A percentile compares a stretch with the other conserved stretches of the same genome.
phyloP scores from a whole-genome alignment of 352 stramenopile genomes.

The Phytophthora sp. region DNA sequence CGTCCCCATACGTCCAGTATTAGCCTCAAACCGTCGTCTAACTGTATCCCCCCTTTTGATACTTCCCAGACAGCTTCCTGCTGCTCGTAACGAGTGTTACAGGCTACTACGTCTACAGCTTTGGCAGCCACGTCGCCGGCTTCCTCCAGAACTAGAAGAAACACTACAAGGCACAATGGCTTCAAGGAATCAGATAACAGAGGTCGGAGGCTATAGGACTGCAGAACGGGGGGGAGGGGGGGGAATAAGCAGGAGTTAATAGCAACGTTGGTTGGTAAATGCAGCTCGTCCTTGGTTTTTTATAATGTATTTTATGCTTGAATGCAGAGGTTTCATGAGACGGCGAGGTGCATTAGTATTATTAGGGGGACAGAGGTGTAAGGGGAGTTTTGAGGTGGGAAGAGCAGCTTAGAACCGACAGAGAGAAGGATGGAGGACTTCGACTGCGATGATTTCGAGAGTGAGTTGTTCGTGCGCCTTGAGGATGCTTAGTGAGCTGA shows the following conservation, averaged over 20 bases:
- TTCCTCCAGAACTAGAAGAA: slow-evolving; percentile 46
- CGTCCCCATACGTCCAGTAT: background rate
- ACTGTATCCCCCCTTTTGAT: no score
- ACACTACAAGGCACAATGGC: slow-evolving; percentile 18
- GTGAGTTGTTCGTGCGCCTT: slow-evolving; percentile 29
- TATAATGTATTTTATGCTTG: no score
- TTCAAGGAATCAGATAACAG: background rate
- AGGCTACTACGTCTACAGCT: slow-evolving; percentile 82
- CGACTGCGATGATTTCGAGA: slow-evolving; percentile 80
- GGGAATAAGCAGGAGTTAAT: no score
- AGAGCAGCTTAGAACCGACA: background rate
- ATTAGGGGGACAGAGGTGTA: slow-evolving; percentile 1
- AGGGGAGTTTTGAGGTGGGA: background rate
- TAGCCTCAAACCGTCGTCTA: no score
- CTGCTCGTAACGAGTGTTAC: slow-evolving; percentile 74
- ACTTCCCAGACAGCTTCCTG: slow-evolving; percentile 79
- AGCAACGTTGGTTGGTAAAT: no score
- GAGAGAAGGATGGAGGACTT: slow-evolving; percentile 46
- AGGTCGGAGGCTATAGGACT: background rate
- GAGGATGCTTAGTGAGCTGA: slow-evolving; percentile 1
- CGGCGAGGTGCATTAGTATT: background rate
- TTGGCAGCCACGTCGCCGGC: slow-evolving; percentile 51
- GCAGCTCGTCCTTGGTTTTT: no score
- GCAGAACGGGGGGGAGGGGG: background rate
- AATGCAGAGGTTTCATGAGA: slow-evolving; percentile 7